Base-by-base conservation (phyloP, 306 rosid genomes). In the Ormosia semicastrata region DNA sequence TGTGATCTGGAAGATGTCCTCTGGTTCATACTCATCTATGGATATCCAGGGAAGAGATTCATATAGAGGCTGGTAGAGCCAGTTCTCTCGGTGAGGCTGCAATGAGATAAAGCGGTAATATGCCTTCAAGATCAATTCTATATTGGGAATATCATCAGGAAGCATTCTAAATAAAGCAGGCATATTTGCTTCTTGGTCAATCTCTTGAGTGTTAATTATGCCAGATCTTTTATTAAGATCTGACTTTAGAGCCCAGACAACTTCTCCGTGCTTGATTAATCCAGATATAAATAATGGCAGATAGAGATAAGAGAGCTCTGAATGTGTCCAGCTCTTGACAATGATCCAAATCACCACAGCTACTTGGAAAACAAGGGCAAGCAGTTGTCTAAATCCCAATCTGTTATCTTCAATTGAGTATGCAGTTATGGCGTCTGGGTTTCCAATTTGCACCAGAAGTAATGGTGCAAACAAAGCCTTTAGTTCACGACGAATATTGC, bases 401-500 rank as follows among this genome's bases (percentile, higher is more conserved):
- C 85, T 84, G 8, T 82, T 89, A 17, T 91, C 93, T 82, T 87
- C 95, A 49, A 91, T 87, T 46, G 93, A 89, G 85, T 87, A 91
- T 24, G 95, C 93, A 6, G 95, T 91, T 82, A 89, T 87, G 77
- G 86, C 75, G 69, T 91, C 93, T 7, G 95, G 91, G 52, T 86
- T 88, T 50, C 95, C 95, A 66, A 89, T 86, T 76, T 91, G 95
- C 60, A 89, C 87, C 15, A 91, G 85, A 59, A 91, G 88, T 30
- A 91, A 76, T 12, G 95, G 95, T 3, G 91, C 93, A 41, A 82
- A 86, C 78, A 89, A 46, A 0, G 90, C 89, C 78, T 85, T 85
- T 6, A 87, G 69, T 81, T 89, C 87, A 12, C 88, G 81, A 2
- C 37, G 57, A 30, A 87, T 81, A 36, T 87, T 82, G 68, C 89